Percentiles rank a stretch among this genome's conserved stretches.
Evolutionary conservation across 371 early-diverging fungal genomes (phyloP).

Genomic region (Mortierella sp.): DNA sequence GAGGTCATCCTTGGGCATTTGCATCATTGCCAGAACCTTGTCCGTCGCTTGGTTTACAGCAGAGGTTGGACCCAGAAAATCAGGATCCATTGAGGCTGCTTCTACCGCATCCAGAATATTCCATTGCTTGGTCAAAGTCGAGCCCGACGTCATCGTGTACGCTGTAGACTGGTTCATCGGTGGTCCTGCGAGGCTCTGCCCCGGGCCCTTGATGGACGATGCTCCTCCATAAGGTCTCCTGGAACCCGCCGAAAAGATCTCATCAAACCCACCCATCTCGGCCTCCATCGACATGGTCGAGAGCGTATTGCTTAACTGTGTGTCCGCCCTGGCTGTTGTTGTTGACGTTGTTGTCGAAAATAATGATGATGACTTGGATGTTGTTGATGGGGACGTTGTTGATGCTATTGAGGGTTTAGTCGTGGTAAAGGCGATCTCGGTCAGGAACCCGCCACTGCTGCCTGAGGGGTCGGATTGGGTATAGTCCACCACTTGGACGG

Average conservation of each 20-base stretch:
- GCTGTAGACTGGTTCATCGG: neutral
- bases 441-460: neutral
- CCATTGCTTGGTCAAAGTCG: conserved; percentile 16
- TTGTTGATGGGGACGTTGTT: neutral
- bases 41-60: conserved; percentile 19
- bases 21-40: conserved; percentile 49
- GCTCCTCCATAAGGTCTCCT: neutral
- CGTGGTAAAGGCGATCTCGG: conserved; percentile 18
- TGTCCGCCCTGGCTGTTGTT: neutral
- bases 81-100: conserved; percentile 43
- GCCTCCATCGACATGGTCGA: conserved; percentile 26
- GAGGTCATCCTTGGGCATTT: conserved; percentile 48
- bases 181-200: neutral
- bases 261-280: conserved; percentile 35
- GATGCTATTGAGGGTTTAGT: neutral
- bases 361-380: neutral
- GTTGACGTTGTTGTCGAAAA: conserved; percentile 1
- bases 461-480: conserved; percentile 26
- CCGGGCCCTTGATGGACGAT: neutral
- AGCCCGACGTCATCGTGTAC: neutral
- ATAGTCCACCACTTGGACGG: conserved; percentile 19
- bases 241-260: conserved; percentile 19
- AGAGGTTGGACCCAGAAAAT: conserved; percentile 30
- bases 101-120: conserved; percentile 41
- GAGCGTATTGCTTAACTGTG: neutral